Evolutionary conservation across 2,329 filamentous ascomycete species (phyloP), one percentile per base, ranked within the genome.

Genomic region (Coniella lustricola): DNA sequence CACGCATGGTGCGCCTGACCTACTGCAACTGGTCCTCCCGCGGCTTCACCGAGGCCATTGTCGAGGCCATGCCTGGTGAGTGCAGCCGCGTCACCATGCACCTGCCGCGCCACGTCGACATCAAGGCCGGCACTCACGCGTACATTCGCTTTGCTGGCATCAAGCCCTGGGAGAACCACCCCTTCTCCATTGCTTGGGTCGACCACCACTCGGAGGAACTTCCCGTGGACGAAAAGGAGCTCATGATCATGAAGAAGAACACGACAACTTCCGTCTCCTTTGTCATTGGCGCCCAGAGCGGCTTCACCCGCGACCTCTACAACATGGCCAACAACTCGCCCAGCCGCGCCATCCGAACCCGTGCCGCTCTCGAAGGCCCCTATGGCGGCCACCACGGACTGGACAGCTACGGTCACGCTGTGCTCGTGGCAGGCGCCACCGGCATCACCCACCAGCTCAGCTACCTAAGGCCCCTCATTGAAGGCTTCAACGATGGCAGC

Each of bases 391-490:
- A 89, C 62, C 85, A 95, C 67, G 82, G 82, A 52, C 82, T 97
- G 55, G 84, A 90, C 66, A 96, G 90, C 7, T 97, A 96, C 66
- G 91, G 93, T 34, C 93, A 94, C 37, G 82, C 84, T 38, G 79
- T 98, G 54, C 83, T 98, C 49, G 90, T 96, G 62, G 90, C 91
- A 12, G 90, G 90, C 49, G 88, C 91, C 49, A 90, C 93, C 4
- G 93, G 93, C 54, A 97, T 98, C 67, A 95, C 91, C 1, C 91
- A 97, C 65, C 90, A 95, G 64, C 80, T 97, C 25, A 87, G 90
- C 31, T 95, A 94, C 64, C 77, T 96, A 8, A 84, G 82, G 48
- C 84, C 93, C 44, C 72, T 91, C 4, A 76, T 91, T 50, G 70
- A 81, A 46, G 85, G 85, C 3, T 85, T 78, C 64, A 79, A 81